Conservation (phyloP, 192 early-diverging fungal species). For the Coemansia sp. region DNA sequence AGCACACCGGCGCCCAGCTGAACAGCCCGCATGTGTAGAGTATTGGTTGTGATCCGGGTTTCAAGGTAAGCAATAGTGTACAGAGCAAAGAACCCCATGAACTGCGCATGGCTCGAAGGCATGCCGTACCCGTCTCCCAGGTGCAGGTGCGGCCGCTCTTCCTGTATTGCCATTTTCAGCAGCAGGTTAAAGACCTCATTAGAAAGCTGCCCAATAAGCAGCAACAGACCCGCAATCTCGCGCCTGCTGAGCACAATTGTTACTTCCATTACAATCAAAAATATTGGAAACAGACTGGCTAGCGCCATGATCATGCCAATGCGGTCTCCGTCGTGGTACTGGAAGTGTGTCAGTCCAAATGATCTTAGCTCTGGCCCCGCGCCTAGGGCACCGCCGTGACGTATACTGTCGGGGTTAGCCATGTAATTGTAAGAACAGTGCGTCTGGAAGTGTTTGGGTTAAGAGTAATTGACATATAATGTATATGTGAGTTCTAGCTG, state of each 20-base stretch:
- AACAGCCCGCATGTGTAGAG: slow-evolving; percentile 3
- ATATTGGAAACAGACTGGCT: slow-evolving; percentile 43
- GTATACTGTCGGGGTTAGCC: neutral
- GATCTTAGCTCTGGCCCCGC: slow-evolving; percentile 16
- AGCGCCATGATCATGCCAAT: slow-evolving; percentile 33
- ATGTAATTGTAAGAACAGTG: too few species aligned
- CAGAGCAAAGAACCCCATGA: slow-evolving; percentile 41
- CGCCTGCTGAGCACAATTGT: slow-evolving; percentile 43
- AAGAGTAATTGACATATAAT: too few species aligned
- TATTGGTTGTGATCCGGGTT: slow-evolving; percentile 1
- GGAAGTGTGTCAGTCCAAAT: slow-evolving; percentile 43
- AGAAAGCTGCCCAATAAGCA: slow-evolving; percentile 34
- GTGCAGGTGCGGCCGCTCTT: slow-evolving; percentile 28
- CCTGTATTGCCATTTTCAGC: slow-evolving; percentile 20
- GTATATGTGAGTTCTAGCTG: too few species aligned
- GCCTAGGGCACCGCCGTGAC: neutral
- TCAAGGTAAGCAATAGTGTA: slow-evolving; percentile 29
- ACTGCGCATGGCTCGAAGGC: slow-evolving; percentile 51
- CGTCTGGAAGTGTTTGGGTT: too few species aligned
- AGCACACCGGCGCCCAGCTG: slow-evolving; percentile 22
- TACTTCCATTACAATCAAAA: slow-evolving; percentile 39
- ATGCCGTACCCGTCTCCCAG: slow-evolving; percentile 50
- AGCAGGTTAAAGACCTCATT: slow-evolving; percentile 39
- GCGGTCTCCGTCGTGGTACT: slow-evolving; percentile 40
- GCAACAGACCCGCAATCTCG: slow-evolving; percentile 26